These are phyloP conservation scores for Lycium barbarum DNA, from an alignment of 257 asterid genomes.

Conservation along the genomic window DNA sequence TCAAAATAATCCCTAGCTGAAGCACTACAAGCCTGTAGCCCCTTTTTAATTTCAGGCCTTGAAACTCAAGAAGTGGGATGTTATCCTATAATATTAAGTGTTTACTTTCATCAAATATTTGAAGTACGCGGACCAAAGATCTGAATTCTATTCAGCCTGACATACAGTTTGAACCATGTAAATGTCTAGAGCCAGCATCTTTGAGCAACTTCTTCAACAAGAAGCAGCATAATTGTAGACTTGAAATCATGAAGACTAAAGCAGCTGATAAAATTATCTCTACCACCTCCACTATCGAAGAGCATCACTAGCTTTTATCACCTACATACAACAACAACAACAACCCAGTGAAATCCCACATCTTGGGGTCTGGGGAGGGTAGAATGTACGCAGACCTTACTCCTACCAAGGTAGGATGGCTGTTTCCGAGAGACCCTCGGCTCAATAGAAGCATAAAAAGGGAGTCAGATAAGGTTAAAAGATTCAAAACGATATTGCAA, in stretches of 20 bases:
- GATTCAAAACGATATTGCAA: too few relatives aligned
- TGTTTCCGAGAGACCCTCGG: too few relatives aligned
- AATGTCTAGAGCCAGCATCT: neutral
- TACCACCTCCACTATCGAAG: neutral
- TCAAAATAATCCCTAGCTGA: neutral
- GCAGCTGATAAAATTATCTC: neutral
- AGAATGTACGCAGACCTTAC: too few relatives aligned
- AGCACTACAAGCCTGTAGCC: neutral
- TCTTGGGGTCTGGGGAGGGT: too few relatives aligned
- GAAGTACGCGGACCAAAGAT: neutral
- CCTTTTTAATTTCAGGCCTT: neutral
- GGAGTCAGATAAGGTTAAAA: too few relatives aligned
- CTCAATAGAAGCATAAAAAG: too few relatives aligned
- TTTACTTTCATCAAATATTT: neutral
- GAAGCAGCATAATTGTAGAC: neutral
- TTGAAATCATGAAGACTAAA: neutral
- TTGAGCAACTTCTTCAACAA: neutral
- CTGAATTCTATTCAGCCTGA: neutral
- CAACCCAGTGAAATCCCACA: too few relatives aligned
- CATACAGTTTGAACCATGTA: neutral
- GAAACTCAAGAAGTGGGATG: neutral
- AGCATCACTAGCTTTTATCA: neutral
- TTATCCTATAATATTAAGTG: neutral
- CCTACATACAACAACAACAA: too few relatives aligned
- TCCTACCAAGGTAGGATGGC: too few relatives aligned